phyloP scores from a whole-genome alignment of 352 stramenopile species.

The Phytophthora syringae region DNA sequence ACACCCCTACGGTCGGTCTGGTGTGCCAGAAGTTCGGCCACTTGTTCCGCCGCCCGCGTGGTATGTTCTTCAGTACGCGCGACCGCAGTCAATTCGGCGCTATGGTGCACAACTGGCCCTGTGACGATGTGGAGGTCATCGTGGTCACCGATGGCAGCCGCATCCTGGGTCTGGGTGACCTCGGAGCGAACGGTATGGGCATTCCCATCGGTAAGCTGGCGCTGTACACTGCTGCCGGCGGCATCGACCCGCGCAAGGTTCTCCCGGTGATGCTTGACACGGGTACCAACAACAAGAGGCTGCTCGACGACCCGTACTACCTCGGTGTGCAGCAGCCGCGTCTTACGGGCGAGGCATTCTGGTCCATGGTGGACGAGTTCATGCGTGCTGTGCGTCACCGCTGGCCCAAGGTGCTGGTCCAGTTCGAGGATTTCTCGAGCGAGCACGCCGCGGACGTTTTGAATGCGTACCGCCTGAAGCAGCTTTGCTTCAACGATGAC shows the following conservation, averaged over 20 bases:
- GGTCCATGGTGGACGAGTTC: conserved; percentile 96
- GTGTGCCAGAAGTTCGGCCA: conserved; percentile 93
- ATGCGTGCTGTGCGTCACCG: conserved; percentile 83
- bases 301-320: conserved; percentile 96
- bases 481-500: conserved; percentile 98
- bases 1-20: conserved; percentile 97
- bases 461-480: conserved; percentile 94
- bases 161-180: conserved; percentile 97
- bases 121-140: conserved; percentile 97
- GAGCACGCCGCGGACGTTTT: conserved; percentile 91
- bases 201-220: conserved; percentile 97
- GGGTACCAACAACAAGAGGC: conserved; percentile 95
- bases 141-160: conserved; percentile 97
- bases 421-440: conserved; percentile 98
- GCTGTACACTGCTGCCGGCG: conserved; percentile 95
- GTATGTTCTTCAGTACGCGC: conserved; percentile 96
- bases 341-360: conserved; percentile 92
- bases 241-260: conserved; percentile 94
- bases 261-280: conserved; percentile 97
- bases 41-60: conserved; percentile 90
- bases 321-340: conserved; percentile 93
- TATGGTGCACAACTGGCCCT: conserved; percentile 97
- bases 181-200: conserved; percentile 97
- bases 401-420: conserved; percentile 94
- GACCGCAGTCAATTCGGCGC: conserved; percentile 90